Percentiles rank a stretch among this genome's conserved stretches.
phyloP scores from a whole-genome alignment of 2,329 filamentous ascomycete genomes.

The Alternaria consortialis region DNA sequence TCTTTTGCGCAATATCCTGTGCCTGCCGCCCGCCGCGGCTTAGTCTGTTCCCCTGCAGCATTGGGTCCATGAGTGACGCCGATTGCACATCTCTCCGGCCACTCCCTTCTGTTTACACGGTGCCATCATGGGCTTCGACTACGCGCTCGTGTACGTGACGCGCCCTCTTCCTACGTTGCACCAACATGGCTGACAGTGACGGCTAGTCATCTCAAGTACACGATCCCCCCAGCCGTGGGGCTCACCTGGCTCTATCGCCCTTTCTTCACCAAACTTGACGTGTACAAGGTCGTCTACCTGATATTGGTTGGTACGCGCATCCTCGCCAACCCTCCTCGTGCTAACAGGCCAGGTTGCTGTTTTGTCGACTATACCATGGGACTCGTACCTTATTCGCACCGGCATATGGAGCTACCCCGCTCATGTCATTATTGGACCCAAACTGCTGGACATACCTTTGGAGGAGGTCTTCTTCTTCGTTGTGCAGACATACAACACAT shows the following conservation, averaged over 20 bases:
- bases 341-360: conserved; percentile 65
- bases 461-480: conserved; percentile 83
- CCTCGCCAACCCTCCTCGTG: neutral
- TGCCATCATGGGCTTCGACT: conserved; percentile 65
- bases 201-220: conserved; percentile 70
- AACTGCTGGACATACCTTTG: conserved; percentile 69
- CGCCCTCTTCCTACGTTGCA: conserved; percentile 7
- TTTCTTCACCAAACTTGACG: conserved; percentile 68
- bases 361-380: conserved; percentile 75
- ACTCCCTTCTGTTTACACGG: conserved; percentile 10
- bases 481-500: conserved; percentile 78
- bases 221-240: conserved; percentile 68
- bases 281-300: conserved; percentile 69
- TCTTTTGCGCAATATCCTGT: conserved; percentile 9
- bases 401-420: conserved; percentile 76
- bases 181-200: conserved; percentile 22
- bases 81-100: conserved; percentile 26
- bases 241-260: conserved; percentile 69
- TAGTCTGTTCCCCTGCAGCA: conserved; percentile 30
- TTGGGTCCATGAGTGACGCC: conserved; percentile 21
- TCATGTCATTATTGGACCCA: conserved; percentile 70
- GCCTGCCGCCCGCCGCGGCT: conserved; percentile 27
- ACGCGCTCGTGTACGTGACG: conserved; percentile 67
- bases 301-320: conserved; percentile 55
- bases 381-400: conserved; percentile 75